These are phyloP conservation scores for Thermothelomyces thermophilus DNA, from an alignment of 2,329 filamentous ascomycete genomes.

Conservation along the genomic window DNA sequence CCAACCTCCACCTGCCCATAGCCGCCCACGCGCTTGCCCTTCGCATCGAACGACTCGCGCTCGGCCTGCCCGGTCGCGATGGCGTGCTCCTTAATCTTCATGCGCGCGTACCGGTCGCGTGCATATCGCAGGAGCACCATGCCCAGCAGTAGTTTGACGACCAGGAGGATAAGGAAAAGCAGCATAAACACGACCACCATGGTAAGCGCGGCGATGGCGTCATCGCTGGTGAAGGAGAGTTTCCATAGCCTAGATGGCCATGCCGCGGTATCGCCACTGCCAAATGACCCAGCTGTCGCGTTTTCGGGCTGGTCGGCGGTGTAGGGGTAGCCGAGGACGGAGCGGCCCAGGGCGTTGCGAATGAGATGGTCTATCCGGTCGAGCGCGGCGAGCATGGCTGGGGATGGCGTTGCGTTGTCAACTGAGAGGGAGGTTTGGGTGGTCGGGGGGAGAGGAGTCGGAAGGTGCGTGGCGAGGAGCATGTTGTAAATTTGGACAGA, in stretches of 20 bases:
- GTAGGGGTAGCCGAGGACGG: constrained; percentile 57
- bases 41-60: constrained; percentile 55
- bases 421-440: constrained; percentile 59
- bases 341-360: constrained; percentile 67
- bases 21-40: constrained; percentile 69
- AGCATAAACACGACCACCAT: constrained; percentile 82
- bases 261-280: constrained; percentile 23
- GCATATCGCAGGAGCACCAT: constrained; percentile 80
- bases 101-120: constrained; percentile 68
- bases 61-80: constrained; percentile 41
- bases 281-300: constrained; percentile 6
- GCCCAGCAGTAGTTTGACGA: constrained; percentile 77
- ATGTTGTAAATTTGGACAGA: constrained; percentile 96
- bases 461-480: constrained; percentile 85
- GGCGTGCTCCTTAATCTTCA: constrained; percentile 64
- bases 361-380: constrained; percentile 73
- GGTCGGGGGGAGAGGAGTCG: constrained; percentile 61
- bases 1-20: constrained; percentile 83
- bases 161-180: constrained; percentile 75
- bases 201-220: constrained; percentile 68
- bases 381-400: constrained; percentile 68
- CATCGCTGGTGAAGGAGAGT: constrained; percentile 56
- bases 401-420: constrained; percentile 55
- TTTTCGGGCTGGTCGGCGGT: constrained; percentile 18
- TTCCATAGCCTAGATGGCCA: constrained; percentile 35